These are phyloP conservation scores for Nemophila menziesii DNA, from an alignment of 257 asterid genomes.

Conservation along the genomic window DNA sequence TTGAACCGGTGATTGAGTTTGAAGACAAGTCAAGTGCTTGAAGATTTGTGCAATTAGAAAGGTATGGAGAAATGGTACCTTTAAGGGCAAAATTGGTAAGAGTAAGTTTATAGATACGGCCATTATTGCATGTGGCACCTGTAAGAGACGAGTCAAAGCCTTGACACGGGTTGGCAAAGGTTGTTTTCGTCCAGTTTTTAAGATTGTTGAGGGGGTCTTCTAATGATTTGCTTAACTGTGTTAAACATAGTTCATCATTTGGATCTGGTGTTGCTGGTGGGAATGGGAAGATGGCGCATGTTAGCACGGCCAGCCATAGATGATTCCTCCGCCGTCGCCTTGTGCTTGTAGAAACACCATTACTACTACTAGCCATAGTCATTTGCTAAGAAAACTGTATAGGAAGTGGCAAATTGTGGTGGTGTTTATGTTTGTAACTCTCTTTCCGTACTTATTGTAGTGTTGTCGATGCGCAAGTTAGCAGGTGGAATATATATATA, in stretches of 20 bases:
- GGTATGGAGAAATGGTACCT: slow-evolving; percentile 77
- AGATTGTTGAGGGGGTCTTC: slow-evolving; percentile 51
- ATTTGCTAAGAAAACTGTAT: too few relatives aligned
- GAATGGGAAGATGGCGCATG: slow-evolving; percentile 18
- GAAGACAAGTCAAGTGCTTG: slow-evolving; percentile 88
- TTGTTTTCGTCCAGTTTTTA: slow-evolving; percentile 61
- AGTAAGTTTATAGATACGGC: slow-evolving; percentile 76
- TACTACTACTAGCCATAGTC: not conserved
- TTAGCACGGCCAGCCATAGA: slow-evolving; percentile 16
- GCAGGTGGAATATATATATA: not conserved
- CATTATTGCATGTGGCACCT: slow-evolving; percentile 94
- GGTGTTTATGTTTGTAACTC: too few relatives aligned
- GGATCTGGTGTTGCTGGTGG: slow-evolving; percentile 57
- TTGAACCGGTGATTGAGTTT: slow-evolving; percentile 62
- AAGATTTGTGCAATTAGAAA: slow-evolving; percentile 82
- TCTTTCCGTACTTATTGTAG: not conserved
- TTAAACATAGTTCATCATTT: slow-evolving; percentile 63
- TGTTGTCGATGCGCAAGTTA: not conserved
- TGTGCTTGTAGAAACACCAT: too few relatives aligned
- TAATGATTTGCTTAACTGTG: slow-evolving; percentile 50
- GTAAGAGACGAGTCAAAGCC: slow-evolving; percentile 63
- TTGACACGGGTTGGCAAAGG: slow-evolving; percentile 60
- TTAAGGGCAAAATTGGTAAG: slow-evolving; percentile 53
- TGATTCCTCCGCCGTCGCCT: too few relatives aligned
- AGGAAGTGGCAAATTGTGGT: too few relatives aligned